These are phyloP conservation scores for Casaregolazyma suthepensis DNA, from an alignment of 1,139 yeast species.

Conservation along the genomic window DNA sequence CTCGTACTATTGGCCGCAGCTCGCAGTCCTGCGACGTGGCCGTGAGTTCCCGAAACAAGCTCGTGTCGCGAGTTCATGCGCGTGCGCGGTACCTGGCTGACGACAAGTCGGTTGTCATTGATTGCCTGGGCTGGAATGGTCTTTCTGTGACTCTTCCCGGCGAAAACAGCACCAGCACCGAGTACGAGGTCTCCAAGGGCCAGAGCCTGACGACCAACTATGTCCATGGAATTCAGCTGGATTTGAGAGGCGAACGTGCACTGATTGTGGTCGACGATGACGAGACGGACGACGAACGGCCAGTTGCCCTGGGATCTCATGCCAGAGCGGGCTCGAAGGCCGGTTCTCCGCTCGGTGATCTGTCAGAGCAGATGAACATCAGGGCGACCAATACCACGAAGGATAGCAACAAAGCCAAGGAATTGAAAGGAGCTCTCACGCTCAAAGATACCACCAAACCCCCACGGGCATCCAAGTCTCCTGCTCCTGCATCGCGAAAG, in stretches of 20 bases:
- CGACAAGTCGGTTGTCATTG: constrained; percentile 32
- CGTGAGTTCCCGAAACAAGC: constrained; percentile 49
- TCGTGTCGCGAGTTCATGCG: constrained; percentile 66
- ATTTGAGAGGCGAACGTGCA: constrained; percentile 55
- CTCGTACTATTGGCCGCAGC: constrained; percentile 54
- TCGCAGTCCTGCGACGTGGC: constrained; percentile 56
- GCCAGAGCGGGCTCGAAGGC: not conserved
- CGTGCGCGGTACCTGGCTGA: constrained; percentile 31
- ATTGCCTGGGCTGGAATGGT: constrained; percentile 70
- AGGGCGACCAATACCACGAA: not conserved
- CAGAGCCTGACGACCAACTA: constrained; percentile 53
- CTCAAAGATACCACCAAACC: not conserved
- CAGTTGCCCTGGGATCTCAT: not conserved
- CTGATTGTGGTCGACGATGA: constrained; percentile 47
- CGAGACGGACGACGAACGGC: constrained; percentile 32
- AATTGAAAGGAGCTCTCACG: not conserved
- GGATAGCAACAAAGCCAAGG: not conserved
- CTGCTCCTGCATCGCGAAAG: not conserved
- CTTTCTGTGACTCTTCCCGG: constrained; percentile 54
- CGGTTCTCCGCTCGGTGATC: not conserved
- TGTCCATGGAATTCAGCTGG: constrained; percentile 52
- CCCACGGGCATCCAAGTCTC: not conserved
- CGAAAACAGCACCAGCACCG: constrained; percentile 32
- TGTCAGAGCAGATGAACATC: not conserved
- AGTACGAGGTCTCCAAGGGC: constrained; percentile 33